Percentiles rank a stretch among this genome's conserved stretches.
Evolutionary conservation across 148 eudicot species (phyloP).

Genomic region (Polygonum aviculare): DNA sequence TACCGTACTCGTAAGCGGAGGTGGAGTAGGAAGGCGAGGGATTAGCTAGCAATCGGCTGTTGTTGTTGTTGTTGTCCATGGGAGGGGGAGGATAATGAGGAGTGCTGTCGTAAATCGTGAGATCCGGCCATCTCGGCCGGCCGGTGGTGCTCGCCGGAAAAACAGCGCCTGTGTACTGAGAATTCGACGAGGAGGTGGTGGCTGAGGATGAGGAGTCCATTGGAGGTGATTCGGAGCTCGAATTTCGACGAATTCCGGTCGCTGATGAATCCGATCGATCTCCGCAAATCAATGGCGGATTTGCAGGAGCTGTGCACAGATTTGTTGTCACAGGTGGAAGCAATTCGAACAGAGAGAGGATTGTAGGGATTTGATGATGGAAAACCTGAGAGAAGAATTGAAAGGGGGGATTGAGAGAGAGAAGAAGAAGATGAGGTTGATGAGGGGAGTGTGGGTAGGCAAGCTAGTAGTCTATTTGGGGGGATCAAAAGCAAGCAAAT

Average conservation of each 20-base stretch:
- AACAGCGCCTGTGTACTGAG: not conserved
- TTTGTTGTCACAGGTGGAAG: not conserved
- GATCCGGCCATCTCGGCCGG: constrained; percentile 1
- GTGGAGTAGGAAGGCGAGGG: not conserved
- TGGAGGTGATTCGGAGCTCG: not conserved
- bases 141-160: not conserved
- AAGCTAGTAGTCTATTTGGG: not conserved
- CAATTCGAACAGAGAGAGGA: not conserved
- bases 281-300: not conserved
- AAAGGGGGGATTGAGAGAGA: not conserved
- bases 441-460: constrained; percentile 1
- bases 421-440: constrained; percentile 4
- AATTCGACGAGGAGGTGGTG: not conserved
- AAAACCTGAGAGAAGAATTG: not conserved
- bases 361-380: not conserved
- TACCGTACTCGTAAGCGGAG: not conserved
- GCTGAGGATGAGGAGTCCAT: constrained; percentile 9
- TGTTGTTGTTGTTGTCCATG: not conserved
- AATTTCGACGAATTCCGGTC: not conserved
- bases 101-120: constrained; percentile 6
- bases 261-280: not conserved
- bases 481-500: constrained; percentile 6
- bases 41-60: not conserved
- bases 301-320: not conserved
- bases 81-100: constrained; percentile 3